Conservation (phyloP, 2,329 filamentous ascomycete species). For the Aspergillus intermedius region DNA sequence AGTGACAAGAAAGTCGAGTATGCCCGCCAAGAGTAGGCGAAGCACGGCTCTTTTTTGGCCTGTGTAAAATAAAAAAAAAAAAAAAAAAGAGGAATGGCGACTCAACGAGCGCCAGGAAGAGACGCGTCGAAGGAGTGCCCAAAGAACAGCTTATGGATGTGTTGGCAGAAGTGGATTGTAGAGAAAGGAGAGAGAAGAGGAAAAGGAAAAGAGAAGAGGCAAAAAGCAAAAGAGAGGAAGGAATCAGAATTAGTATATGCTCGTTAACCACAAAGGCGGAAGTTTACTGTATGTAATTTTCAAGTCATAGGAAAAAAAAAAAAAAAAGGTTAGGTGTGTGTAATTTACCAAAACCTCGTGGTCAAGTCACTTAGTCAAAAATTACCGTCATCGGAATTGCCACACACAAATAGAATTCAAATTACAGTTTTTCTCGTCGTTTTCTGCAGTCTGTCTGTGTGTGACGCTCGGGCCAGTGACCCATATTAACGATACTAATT, state of each 20-base stretch:
- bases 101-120: slow-evolving; percentile 24
- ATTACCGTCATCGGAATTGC: neutral
- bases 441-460: neutral
- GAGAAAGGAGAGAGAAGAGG: slow-evolving; percentile 6
- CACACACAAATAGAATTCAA: slow-evolving; percentile 5
- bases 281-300: slow-evolving; percentile 5
- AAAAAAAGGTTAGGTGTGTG: no score
- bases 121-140: slow-evolving; percentile 18
- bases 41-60: slow-evolving; percentile 13
- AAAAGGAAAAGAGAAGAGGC: neutral
- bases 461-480: slow-evolving; percentile 17
- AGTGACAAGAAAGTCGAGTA: slow-evolving; percentile 10
- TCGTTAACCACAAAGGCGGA: no score
- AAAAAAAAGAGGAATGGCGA: slow-evolving; percentile 11
- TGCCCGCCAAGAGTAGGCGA: slow-evolving; percentile 17
- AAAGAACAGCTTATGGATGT: slow-evolving; percentile 12
- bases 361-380: slow-evolving; percentile 8
- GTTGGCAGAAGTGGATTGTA: slow-evolving; percentile 13
- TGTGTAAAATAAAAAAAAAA: slow-evolving; percentile 10
- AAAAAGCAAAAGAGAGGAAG: slow-evolving; percentile 6
- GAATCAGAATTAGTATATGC: slow-evolving; percentile 2
- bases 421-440: slow-evolving; percentile 3
- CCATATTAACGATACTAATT: slow-evolving; percentile 11
- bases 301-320: slow-evolving; percentile 12
- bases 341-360: no score